Percentiles rank a stretch among this genome's conserved stretches.
Evolutionary conservation across 2,329 filamentous ascomycete species (phyloP).

Genomic region (Volutella citrinella): DNA sequence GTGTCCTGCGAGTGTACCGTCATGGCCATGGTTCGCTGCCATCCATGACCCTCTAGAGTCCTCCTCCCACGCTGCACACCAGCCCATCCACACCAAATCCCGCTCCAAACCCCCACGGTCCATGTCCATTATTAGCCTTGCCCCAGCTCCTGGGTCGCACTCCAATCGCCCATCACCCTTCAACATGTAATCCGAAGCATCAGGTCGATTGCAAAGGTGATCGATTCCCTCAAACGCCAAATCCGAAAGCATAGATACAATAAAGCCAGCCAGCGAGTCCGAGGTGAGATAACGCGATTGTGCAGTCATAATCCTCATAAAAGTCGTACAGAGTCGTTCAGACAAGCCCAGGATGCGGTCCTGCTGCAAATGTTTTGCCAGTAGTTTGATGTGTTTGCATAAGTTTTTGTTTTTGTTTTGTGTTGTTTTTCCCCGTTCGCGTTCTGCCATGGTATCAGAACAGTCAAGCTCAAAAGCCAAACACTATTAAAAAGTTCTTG

Average conservation of each 20-base stretch:
- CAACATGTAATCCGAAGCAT: too few species aligned
- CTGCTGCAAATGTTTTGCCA: too few species aligned
- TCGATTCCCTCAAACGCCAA: slow-evolving; percentile 19
- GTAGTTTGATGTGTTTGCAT: too few species aligned
- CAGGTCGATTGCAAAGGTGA: too few species aligned
- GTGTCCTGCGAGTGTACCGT: too few species aligned
- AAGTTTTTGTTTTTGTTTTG: slow-evolving; percentile 11
- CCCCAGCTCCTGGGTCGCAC: not conserved
- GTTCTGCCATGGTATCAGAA: too few species aligned
- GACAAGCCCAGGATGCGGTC: not conserved
- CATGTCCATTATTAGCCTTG: not conserved
- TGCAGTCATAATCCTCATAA: slow-evolving; percentile 26
- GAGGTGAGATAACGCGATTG: slow-evolving; percentile 17
- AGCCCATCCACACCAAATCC: too few species aligned
- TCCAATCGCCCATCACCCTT: not conserved
- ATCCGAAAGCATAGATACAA: slow-evolving; percentile 21
- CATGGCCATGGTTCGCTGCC: too few species aligned
- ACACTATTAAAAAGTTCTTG: slow-evolving; percentile 19
- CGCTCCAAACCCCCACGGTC: too few species aligned
- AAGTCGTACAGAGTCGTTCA: slow-evolving; percentile 27
- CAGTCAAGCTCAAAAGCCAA: slow-evolving; percentile 11
- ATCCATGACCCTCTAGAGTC: too few species aligned
- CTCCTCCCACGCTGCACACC: too few species aligned
- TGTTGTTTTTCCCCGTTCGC: slow-evolving; percentile 7
- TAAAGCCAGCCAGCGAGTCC: slow-evolving; percentile 20